Evolutionary conservation across 2,329 filamentous ascomycete genomes (phyloP), one percentile per base, ranked within the genome.

Genomic region (Plectosphaerella plurivora): DNA sequence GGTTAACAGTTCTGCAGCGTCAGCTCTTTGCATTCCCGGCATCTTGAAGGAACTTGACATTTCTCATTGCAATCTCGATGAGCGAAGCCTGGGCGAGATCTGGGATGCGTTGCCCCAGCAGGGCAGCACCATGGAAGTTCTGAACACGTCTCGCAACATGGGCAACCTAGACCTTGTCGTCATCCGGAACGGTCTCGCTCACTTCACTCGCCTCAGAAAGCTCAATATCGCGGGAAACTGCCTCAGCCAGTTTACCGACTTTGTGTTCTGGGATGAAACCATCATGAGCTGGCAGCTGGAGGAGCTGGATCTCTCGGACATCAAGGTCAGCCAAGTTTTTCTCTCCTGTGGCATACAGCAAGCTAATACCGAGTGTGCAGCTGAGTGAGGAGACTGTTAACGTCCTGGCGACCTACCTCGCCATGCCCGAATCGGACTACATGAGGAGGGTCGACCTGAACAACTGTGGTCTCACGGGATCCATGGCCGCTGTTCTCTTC

Each of bases 231-330:
- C 75, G 4, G 76, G 77, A 46, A 76, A 76, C 37, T 71, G 81
- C 15, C 74, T 77, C 35, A 72, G 78, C 14, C 63, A 70, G 22
- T 62, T 71, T 1, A 71, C 73, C 3, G 68, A 68, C 14, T 71
- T 77, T 2, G 62, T 83, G 3, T 73, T 83, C 25, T 67, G 78
- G 50, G 62, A 75, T 53, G 70, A 72, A 49, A 63, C 68, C 8
- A 63, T 80, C 45, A 58, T 67, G 41, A 60, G 65, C 16, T 77
- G 75, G 70, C 66, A 67, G n/a, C 66, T 83, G 22, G 74, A 81
- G 59, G 77, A 79, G 53, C 64, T 83, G 15, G 73, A 83, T 55
- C 64, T 83, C 25, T 82, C 80, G 3, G 73, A 75, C 5, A 81
- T 78, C 63, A 74, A 75, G 67, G 76, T 80, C 63, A 56, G 70